Percentiles rank a stretch among this genome's conserved stretches.
These are phyloP conservation scores for Daldinia grandis DNA, from an alignment of 495 filamentous ascomycete species.

Conservation along the genomic window DNA sequence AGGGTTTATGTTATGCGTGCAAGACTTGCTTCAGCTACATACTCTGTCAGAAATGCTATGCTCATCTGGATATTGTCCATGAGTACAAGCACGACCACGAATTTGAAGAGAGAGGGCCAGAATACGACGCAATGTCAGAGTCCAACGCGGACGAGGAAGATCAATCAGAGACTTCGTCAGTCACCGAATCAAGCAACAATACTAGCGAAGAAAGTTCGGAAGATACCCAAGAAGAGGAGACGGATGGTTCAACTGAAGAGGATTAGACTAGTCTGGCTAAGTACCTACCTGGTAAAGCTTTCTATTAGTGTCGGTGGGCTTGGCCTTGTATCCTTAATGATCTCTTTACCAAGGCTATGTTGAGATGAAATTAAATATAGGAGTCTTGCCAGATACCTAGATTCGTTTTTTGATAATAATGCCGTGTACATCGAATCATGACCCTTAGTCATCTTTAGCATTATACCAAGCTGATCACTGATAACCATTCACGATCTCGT, in stretches of 20 bases:
- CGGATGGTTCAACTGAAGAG: neutral
- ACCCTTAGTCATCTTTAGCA: neutral
- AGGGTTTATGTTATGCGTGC: neutral
- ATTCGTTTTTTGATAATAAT: neutral
- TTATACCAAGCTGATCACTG: conserved; percentile 11
- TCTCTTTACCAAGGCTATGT: too few species aligned
- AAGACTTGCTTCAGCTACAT: neutral
- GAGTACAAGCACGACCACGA: neutral
- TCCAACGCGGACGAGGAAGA: neutral
- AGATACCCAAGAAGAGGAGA: neutral
- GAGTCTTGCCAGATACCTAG: neutral
- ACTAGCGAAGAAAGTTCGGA: neutral
- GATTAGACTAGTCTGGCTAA: neutral
- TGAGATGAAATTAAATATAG: too few species aligned
- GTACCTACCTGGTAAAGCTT: too few species aligned
- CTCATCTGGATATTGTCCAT: too few species aligned
- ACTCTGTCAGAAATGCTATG: too few species aligned
- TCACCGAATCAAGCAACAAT: neutral
- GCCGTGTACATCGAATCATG: neutral
- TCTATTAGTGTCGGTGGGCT: neutral
- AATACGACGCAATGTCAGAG: neutral
- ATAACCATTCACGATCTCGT: conserved; percentile 45
- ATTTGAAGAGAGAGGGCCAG: neutral
- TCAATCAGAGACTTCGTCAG: neutral
- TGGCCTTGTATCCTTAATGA: too few species aligned